Conservation (phyloP, 2,329 filamentous ascomycete species). For the Phialophora chinensis region DNA sequence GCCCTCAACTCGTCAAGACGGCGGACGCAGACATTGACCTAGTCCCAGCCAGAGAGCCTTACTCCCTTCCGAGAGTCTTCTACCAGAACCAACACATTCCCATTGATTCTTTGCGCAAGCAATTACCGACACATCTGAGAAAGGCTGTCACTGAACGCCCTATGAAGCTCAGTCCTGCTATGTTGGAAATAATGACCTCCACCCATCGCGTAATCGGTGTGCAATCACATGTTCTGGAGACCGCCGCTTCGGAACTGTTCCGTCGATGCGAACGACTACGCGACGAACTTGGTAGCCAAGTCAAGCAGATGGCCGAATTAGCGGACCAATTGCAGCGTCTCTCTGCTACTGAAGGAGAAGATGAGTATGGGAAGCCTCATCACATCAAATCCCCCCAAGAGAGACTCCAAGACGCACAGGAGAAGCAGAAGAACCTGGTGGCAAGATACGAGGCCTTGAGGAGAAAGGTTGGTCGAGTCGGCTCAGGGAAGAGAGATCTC, state of each 20-base stretch:
- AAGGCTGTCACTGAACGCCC: conserved; percentile 52
- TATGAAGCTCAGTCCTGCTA: conserved; percentile 55
- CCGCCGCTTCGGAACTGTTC: conserved; percentile 59
- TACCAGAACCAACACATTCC: conserved; percentile 33
- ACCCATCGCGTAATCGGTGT: conserved; percentile 55
- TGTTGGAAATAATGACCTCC: conserved; percentile 54
- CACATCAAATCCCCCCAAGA: conserved; percentile 46
- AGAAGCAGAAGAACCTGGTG: conserved; percentile 49
- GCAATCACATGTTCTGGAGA: conserved; percentile 54
- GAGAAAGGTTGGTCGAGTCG: conserved; percentile 46
- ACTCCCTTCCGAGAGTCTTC: conserved; percentile 40
- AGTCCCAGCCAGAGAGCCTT: conserved; percentile 49
- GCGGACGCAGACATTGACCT: conserved; percentile 34
- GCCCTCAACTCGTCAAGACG: conserved; percentile 34
- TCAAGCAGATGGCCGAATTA: conserved; percentile 53
- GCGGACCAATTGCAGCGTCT: conserved; percentile 54
- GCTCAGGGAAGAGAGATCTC: conserved; percentile 52
- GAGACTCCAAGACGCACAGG: conserved; percentile 49
- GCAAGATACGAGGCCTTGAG: conserved; percentile 53
- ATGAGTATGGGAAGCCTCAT: conserved; percentile 41
- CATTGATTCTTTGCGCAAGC: conserved; percentile 33
- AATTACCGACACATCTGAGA: conserved; percentile 51
- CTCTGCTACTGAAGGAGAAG: conserved; percentile 48
- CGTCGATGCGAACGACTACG: conserved; percentile 57
- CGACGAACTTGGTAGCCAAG: conserved; percentile 55